Conservation (phyloP, 1,139 yeast species). For the Candida sojae region DNA sequence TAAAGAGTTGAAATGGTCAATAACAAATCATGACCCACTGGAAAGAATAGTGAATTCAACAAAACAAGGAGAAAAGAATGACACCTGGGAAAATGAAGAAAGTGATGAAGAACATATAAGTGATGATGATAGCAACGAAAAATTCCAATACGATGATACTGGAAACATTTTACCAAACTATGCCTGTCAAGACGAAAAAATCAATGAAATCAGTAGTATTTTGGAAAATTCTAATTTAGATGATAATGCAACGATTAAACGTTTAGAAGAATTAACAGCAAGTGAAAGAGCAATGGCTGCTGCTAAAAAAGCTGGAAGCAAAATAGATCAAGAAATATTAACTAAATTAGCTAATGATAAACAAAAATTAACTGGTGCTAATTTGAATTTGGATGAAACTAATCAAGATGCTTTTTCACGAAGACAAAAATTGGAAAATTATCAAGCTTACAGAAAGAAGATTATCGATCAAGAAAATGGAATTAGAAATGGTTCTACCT, state of each 20-base stretch:
- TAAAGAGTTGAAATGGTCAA: constrained; percentile 49
- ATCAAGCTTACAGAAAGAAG: constrained; percentile 52
- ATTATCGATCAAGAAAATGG: constrained; percentile 51
- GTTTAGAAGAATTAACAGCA: constrained; percentile 59
- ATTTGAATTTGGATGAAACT: constrained; percentile 34
- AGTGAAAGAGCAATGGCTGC: constrained; percentile 62
- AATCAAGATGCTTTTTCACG: constrained; percentile 52
- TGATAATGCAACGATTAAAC: constrained; percentile 44
- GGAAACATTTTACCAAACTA: constrained; percentile 63
- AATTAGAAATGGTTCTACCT: constrained; percentile 8
- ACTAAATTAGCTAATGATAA: constrained; percentile 41
- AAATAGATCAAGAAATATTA: constrained; percentile 45
- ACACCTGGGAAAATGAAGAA: constrained; percentile 38
- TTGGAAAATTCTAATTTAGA: constrained; percentile 46
- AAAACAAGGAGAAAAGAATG: constrained; percentile 14
- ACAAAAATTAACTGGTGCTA: constrained; percentile 46
- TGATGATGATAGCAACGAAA: constrained; percentile 59
- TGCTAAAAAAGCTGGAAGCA: constrained; percentile 53
- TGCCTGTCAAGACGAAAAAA: constrained; percentile 51
- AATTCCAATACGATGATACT: constrained; percentile 61
- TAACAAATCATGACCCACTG: constrained; percentile 59
- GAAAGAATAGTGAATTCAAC: constrained; percentile 39
- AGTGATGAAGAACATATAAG: constrained; percentile 71
- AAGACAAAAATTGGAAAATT: constrained; percentile 45
- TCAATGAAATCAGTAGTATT: constrained; percentile 43